Percentiles rank a stretch among this genome's conserved stretches.
Conservation (phyloP, 768 basidiomycete species). For the Tylopilus plumbeoviolaceoides region DNA sequence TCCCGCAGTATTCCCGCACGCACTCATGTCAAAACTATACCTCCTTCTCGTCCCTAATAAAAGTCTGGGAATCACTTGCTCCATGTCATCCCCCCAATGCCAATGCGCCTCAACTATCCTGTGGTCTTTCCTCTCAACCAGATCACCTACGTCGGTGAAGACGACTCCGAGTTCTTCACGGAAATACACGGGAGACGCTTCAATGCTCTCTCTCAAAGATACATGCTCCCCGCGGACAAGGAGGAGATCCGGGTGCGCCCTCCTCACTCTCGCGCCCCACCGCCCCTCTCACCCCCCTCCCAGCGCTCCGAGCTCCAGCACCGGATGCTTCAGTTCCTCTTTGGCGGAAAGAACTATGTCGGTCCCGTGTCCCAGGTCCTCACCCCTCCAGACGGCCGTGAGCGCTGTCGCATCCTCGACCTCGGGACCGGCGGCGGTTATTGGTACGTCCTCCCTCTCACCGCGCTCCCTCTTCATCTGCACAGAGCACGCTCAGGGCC, state of each 20-base stretch:
- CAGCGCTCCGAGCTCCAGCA: constrained; percentile 65
- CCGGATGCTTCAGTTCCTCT: constrained; percentile 62
- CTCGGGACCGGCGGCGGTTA: constrained; percentile 64
- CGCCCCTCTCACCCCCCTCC: constrained; percentile 2
- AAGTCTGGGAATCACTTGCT: constrained; percentile 21
- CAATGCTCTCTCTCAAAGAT: constrained; percentile 51
- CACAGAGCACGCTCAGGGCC: constrained; percentile 42
- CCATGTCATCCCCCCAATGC: constrained; percentile 28
- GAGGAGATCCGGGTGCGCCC: constrained; percentile 57
- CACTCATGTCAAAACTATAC: constrained; percentile 21
- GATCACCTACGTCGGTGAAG: constrained; percentile 36
- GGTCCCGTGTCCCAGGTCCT: constrained; percentile 61
- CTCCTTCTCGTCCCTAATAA: constrained; percentile 33
- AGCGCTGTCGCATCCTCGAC: constrained; percentile 50
- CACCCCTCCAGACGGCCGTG: constrained; percentile 31
- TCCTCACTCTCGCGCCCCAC: neutral
- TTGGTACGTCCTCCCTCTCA: constrained; percentile 41
- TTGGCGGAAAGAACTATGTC: constrained; percentile 58
- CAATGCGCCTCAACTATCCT: constrained; percentile 31
- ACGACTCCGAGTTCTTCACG: constrained; percentile 53
- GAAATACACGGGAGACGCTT: constrained; percentile 48
- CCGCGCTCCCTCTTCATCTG: neutral
- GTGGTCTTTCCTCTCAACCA: constrained; percentile 35
- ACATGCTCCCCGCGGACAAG: constrained; percentile 62
- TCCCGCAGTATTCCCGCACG: constrained; percentile 32